phyloP scores from a whole-genome alignment of 495 filamentous ascomycete species.

The Xeromyces bisporus region DNA sequence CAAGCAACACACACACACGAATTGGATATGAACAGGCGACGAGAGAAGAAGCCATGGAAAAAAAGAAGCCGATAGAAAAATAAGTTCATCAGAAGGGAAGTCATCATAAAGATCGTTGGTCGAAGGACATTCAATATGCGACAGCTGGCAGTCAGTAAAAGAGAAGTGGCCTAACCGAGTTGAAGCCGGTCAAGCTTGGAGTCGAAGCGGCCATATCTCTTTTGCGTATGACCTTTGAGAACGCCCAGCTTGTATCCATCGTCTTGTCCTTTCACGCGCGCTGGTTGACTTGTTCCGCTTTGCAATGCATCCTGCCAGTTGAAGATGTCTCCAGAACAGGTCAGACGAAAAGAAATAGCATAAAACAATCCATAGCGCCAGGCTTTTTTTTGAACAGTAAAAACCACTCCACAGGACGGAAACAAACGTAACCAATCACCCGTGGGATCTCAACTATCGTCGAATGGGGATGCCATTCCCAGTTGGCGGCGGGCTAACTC shows the following conservation, averaged over 20 bases:
- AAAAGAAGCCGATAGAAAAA: slow-evolving; percentile 2
- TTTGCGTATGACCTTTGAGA: too few relatives aligned
- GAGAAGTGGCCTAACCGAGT: too few relatives aligned
- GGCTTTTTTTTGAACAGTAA: slow-evolving; percentile 24
- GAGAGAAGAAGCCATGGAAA: slow-evolving; percentile 1
- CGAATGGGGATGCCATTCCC: slow-evolving; percentile 50
- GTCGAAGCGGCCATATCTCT: too few relatives aligned
- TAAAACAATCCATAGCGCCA: slow-evolving; percentile 24
- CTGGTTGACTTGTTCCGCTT: slow-evolving; percentile 10
- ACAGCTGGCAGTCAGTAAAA: too few relatives aligned
- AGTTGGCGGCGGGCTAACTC: slow-evolving; percentile 29
- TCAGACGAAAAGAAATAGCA: too few relatives aligned
- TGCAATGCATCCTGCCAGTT: slow-evolving; percentile 9
- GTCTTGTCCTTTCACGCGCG: too few relatives aligned
- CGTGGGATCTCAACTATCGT: slow-evolving; percentile 15
- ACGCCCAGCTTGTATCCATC: too few relatives aligned
- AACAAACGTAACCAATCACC: slow-evolving; percentile 4
- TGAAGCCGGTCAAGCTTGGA: too few relatives aligned
- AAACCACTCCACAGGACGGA: slow-evolving; percentile 9
- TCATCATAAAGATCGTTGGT: too few relatives aligned
- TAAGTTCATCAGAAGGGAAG: too few relatives aligned
- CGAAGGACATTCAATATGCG: too few relatives aligned
- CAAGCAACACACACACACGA: too few relatives aligned
- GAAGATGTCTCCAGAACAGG: slow-evolving; percentile 6
- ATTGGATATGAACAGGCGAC: not conserved